Conservation (phyloP, 129 eudicot genomes). For the Lactuca sativa region DNA sequence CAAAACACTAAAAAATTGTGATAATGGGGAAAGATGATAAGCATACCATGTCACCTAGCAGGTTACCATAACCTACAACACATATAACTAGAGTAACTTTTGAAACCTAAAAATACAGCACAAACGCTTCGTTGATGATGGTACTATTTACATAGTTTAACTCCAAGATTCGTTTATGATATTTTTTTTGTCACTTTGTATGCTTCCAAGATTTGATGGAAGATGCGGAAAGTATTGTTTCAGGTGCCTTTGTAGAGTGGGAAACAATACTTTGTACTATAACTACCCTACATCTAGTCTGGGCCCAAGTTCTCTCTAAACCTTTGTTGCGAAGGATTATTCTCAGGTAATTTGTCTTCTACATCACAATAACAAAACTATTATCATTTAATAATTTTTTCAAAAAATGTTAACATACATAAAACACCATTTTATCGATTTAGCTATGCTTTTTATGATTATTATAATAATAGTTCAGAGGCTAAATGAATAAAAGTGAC, state of each 20-base stretch:
- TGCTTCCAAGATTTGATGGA: conserved; percentile 54
- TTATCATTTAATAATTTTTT: no score
- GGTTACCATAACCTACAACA: conserved; percentile 60
- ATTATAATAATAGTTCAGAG: no score
- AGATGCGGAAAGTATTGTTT: conserved; percentile 71
- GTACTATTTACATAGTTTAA: no score
- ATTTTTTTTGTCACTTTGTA: not conserved
- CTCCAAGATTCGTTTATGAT: not conserved
- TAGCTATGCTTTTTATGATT: not conserved
- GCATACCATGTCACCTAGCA: conserved; percentile 35
- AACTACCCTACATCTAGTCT: conserved; percentile 59
- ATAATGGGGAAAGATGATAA: no score
- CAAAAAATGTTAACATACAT: no score
- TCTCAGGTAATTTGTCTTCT: conserved; percentile 53
- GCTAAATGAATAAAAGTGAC: no score
- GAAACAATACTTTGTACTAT: conserved; percentile 82
- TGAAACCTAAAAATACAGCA: conserved; percentile 21
- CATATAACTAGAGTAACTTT: conserved; percentile 39
- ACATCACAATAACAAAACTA: not conserved
- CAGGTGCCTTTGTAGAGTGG: conserved; percentile 81
- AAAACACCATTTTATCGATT: not conserved
- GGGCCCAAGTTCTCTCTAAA: conserved; percentile 93
- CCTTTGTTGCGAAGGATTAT: conserved; percentile 81
- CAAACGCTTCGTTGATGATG: no score
- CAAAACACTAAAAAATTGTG: no score